phyloP scores from a whole-genome alignment of 2,329 filamentous ascomycete species.

The Xylaria sp. region DNA sequence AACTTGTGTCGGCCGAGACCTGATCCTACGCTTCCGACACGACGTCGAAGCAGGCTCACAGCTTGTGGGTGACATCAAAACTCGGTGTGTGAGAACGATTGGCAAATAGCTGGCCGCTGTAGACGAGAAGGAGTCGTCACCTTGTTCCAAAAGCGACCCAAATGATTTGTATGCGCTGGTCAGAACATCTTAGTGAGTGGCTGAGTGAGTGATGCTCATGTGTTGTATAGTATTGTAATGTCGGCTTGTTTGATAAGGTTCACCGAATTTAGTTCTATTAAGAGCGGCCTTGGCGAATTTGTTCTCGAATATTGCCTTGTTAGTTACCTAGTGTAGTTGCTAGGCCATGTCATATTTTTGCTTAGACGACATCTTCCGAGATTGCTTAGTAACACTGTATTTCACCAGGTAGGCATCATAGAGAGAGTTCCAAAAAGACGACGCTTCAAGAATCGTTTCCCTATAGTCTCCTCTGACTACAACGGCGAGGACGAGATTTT shows the following conservation, averaged over 20 bases:
- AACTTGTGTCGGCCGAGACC: background rate
- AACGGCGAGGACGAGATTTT: too few relatives aligned
- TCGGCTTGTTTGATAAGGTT: too few relatives aligned
- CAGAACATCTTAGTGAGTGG: background rate
- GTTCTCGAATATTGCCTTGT: slow-evolving; percentile 4
- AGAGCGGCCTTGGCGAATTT: background rate
- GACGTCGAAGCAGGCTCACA: too few relatives aligned
- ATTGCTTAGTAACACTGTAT: too few relatives aligned
- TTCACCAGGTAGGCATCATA: too few relatives aligned
- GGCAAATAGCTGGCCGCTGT: background rate
- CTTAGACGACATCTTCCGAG: too few relatives aligned
- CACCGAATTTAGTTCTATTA: too few relatives aligned
- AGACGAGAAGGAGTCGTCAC: background rate
- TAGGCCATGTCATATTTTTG: too few relatives aligned
- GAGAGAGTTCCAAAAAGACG: too few relatives aligned
- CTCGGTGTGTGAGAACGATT: background rate
- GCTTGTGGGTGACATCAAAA: background rate
- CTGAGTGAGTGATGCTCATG: background rate
- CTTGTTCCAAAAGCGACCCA: background rate
- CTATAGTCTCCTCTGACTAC: too few relatives aligned
- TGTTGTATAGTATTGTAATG: background rate
- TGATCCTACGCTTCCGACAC: background rate
- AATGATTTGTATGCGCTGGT: background rate
- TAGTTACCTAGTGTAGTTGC: too few relatives aligned
- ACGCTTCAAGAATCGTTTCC: too few relatives aligned